phyloP scores from a whole-genome alignment of 2,329 filamentous ascomycete genomes.

The Nemania abortiva region DNA sequence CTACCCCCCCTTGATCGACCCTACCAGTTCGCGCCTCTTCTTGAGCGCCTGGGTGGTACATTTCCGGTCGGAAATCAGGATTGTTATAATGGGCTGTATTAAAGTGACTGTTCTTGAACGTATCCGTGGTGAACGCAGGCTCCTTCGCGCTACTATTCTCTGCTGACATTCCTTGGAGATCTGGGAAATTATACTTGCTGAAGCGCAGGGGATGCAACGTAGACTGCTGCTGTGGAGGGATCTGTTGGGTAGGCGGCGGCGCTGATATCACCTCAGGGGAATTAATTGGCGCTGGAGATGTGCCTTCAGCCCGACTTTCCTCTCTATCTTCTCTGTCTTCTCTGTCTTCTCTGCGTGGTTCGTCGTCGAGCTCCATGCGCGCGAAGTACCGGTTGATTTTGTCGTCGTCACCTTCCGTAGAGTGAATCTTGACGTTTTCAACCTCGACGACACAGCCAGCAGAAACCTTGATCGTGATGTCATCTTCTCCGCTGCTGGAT shows the following conservation, averaged over 20 bases:
- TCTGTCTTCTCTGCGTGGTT: too few species aligned
- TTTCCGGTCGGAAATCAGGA: constrained; percentile 69
- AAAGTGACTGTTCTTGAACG: constrained; percentile 75
- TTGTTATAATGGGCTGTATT: constrained; percentile 77
- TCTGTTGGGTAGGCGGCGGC: constrained; percentile 49
- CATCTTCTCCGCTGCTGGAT: constrained; percentile 65
- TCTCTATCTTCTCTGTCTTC: too few species aligned
- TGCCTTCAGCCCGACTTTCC: too few species aligned
- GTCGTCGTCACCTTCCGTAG: constrained; percentile 69
- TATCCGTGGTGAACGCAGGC: constrained; percentile 65
- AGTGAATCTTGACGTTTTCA: constrained; percentile 69
- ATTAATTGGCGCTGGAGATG: too few species aligned
- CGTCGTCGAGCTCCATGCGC: too few species aligned
- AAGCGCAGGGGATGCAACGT: constrained; percentile 61
- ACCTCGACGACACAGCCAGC: constrained; percentile 68
- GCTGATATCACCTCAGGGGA: constrained; percentile 48
- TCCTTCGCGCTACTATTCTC: constrained; percentile 57
- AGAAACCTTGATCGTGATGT: constrained; percentile 71
- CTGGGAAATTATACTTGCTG: constrained; percentile 65
- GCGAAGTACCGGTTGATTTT: too few species aligned
- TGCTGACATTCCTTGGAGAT: constrained; percentile 50
- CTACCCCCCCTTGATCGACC: too few species aligned
- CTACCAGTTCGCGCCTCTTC: constrained; percentile 53
- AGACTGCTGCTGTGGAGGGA: constrained; percentile 46
- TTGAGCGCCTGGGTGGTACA: constrained; percentile 59